Conservation (phyloP, 139 green algal genomes). For the Coccomyxa sp. region DNA sequence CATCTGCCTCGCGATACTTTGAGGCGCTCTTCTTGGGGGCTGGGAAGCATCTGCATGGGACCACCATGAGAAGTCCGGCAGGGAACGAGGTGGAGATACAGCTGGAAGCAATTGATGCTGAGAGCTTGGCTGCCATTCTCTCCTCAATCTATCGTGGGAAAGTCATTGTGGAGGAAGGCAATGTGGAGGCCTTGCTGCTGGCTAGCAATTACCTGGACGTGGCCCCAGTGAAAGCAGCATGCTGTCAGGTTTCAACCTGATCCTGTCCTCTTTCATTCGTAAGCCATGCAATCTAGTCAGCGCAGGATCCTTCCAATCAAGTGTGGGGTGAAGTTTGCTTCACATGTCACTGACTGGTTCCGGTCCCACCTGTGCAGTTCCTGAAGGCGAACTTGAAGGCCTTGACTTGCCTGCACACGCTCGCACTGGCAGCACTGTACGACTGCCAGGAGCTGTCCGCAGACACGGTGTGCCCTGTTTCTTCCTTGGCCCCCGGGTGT, state of each 20-base stretch:
- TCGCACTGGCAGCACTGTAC: neutral
- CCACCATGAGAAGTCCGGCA: neutral
- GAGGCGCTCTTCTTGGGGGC: slow-evolving; percentile 26
- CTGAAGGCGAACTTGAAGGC: neutral
- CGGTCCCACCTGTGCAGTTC: slow-evolving; percentile 2
- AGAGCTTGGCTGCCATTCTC: neutral
- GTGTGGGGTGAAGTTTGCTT: too few species aligned
- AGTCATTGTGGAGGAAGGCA: slow-evolving; percentile 3
- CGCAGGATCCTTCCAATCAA: too few species aligned
- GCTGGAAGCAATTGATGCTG: neutral
- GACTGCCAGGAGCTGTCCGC: neutral
- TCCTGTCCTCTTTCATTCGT: neutral
- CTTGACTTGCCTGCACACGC: neutral
- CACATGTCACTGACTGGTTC: neutral
- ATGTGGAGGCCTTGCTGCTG: slow-evolving; percentile 5
- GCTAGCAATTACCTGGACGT: slow-evolving; percentile 5
- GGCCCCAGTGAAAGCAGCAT: neutral
- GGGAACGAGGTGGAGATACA: neutral
- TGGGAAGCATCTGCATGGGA: slow-evolving; percentile 17
- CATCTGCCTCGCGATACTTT: slow-evolving; percentile 38
- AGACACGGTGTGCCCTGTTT: neutral
- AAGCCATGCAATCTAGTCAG: neutral
- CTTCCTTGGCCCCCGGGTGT: too few species aligned
- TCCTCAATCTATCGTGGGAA: neutral
- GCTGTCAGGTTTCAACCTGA: neutral